phyloP scores from a whole-genome alignment of 805 yeast species.

The Schwanniomyces pseudopolymorphus region DNA sequence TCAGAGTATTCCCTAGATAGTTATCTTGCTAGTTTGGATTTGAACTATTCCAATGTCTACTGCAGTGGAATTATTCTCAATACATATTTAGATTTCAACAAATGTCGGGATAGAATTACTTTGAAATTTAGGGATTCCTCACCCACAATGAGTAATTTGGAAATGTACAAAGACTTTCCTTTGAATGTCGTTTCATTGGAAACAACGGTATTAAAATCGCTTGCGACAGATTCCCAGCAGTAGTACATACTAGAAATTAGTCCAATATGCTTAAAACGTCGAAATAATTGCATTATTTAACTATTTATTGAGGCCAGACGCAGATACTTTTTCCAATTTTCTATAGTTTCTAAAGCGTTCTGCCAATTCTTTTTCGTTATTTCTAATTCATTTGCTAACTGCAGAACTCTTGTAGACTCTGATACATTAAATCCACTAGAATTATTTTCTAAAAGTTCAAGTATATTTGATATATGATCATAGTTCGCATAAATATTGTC shows the following conservation, averaged over 20 bases:
- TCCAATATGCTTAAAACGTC: not conserved
- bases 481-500: conserved; percentile 34
- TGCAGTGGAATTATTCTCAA: conserved; percentile 32
- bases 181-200: conserved; percentile 28
- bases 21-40: conserved; percentile 13
- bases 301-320: not conserved
- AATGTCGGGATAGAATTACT: conserved; percentile 8
- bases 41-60: conserved; percentile 17
- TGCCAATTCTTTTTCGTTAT: conserved; percentile 35
- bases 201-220: conserved; percentile 24
- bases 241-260: not conserved
- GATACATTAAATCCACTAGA: conserved; percentile 9
- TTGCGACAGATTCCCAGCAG: conserved; percentile 6
- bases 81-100: conserved; percentile 22
- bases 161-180: conserved; percentile 29
- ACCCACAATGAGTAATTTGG: conserved; percentile 10
- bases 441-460: conserved; percentile 11
- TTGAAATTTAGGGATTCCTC: conserved; percentile 15
- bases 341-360: conserved; percentile 38
- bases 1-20: conserved; percentile 1
- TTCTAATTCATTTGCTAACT: conserved; percentile 32
- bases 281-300: not conserved
- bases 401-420: conserved; percentile 14
- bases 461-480: conserved; percentile 23
- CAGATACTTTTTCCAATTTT: conserved; percentile 34